Percentiles rank a stretch among this genome's conserved stretches.
Conservation (phyloP, 2,329 filamentous ascomycete genomes). For the Didymella keratinophila region DNA sequence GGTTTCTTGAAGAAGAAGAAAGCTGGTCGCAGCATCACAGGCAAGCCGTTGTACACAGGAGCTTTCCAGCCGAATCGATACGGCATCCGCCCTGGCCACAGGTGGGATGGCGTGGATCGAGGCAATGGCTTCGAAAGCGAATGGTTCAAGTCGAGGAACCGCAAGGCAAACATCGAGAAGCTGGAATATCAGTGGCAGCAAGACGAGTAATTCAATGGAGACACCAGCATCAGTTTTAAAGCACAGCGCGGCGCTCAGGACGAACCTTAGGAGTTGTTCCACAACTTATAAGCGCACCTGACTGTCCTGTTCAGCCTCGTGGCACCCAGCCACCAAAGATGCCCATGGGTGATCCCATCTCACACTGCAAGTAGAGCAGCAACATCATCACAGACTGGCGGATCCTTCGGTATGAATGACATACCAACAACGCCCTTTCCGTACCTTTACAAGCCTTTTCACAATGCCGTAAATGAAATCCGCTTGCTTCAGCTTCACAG, state of each 20-base stretch:
- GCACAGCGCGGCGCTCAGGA: slow-evolving; percentile 27
- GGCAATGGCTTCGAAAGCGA: slow-evolving; percentile 93
- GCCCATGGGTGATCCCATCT: too few relatives aligned
- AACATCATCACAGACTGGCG: too few relatives aligned
- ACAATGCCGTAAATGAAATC: too few relatives aligned
- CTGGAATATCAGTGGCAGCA: slow-evolving; percentile 95
- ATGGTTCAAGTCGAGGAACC: slow-evolving; percentile 88
- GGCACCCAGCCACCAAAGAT: too few relatives aligned
- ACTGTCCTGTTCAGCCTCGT: too few relatives aligned
- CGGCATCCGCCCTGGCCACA: slow-evolving; percentile 87
- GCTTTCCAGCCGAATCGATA: slow-evolving; percentile 89
- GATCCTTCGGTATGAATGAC: too few relatives aligned
- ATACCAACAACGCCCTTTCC: too few relatives aligned
- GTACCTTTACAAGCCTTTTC: too few relatives aligned
- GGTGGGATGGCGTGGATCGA: slow-evolving; percentile 97
- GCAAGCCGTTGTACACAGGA: slow-evolving; percentile 77
- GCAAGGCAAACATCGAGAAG: slow-evolving; percentile 75
- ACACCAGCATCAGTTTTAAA: too few relatives aligned
- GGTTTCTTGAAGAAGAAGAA: slow-evolving; percentile 71
- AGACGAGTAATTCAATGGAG: slow-evolving; percentile 73
- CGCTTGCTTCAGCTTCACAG: not conserved
- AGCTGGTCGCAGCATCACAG: slow-evolving; percentile 56
- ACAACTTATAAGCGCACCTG: too few relatives aligned
- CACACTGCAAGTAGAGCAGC: too few relatives aligned
- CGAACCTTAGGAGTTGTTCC: too few relatives aligned